Evolutionary conservation across 768 basidiomycete genomes (phyloP).

Genomic region (Candolleomyces eurysporus): DNA sequence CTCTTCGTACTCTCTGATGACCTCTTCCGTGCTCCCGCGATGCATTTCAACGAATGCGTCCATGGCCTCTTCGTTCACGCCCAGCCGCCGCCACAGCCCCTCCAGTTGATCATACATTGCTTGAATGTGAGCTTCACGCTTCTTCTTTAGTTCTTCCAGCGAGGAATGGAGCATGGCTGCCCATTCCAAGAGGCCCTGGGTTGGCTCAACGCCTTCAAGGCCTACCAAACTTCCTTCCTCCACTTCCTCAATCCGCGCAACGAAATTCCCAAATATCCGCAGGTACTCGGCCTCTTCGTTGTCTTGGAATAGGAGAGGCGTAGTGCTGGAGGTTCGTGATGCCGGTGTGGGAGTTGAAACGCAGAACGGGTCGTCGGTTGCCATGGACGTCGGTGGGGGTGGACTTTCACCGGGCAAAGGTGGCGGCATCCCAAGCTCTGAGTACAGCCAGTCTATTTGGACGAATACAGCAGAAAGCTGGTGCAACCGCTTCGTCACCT

Average conservation of each 20-base stretch:
- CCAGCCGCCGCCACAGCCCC: slow-evolving; percentile 84
- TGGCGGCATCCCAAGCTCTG: slow-evolving; percentile 74
- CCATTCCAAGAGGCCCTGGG: slow-evolving; percentile 71
- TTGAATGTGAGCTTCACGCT: slow-evolving; percentile 84
- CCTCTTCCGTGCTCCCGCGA: slow-evolving; percentile 77
- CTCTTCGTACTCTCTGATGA: slow-evolving; percentile 79
- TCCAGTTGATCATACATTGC: slow-evolving; percentile 93
- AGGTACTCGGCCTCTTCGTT: slow-evolving; percentile 46
- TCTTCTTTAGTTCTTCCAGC: slow-evolving; percentile 70
- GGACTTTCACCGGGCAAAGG: slow-evolving; percentile 52
- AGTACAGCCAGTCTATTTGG: slow-evolving; percentile 80
- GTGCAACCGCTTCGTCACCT: slow-evolving; percentile 69
- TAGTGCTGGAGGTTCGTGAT: slow-evolving; percentile 34
- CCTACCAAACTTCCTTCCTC: slow-evolving; percentile 42
- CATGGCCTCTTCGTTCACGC: slow-evolving; percentile 75
- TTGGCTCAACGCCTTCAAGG: slow-evolving; percentile 79
- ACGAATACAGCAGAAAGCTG: slow-evolving; percentile 62
- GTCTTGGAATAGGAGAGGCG: slow-evolving; percentile 37
- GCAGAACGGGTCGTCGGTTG: slow-evolving; percentile 46
- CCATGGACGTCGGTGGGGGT: slow-evolving; percentile 27
- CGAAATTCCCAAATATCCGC: slow-evolving; percentile 60
- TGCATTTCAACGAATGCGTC: slow-evolving; percentile 90
- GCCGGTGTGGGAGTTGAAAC: slow-evolving; percentile 51
- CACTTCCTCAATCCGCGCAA: slow-evolving; percentile 59
- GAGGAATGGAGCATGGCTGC: slow-evolving; percentile 53